Base-by-base conservation (phyloP, 1,284 basidiomycete species). In the Irpex rosettiformis region DNA sequence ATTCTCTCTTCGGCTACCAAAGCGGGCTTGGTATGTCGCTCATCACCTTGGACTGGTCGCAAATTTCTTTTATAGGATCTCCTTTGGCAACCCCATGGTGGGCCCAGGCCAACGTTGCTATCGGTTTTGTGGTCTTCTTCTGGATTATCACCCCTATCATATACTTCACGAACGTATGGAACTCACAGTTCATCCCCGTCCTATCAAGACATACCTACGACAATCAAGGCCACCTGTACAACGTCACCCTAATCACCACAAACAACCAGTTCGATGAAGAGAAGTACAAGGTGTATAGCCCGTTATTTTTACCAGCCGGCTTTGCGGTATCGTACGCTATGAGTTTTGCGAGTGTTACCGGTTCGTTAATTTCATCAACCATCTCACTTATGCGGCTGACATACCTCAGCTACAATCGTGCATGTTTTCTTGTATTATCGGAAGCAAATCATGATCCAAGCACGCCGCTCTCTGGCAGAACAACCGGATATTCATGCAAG, bases 401-500 rank as follows among this genome's bases (percentile, higher is more conserved):
- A n/a, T 3, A 3, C 30, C 24, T 22, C 55, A 42, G 60, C 74
- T 65, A 78, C 86, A 5, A 68, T 90, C 58, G 86, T 87, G 13
- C 92, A 96, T 70, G 88, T 90, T 0, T 77, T 83, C 61, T 77
- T 95, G n/a, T 89, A 89, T 72, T 89, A 91, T 78, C 88, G 92
- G 60, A 87, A 86, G 66, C 83, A 88, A 64, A 89, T 95, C 59
- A 85, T 84, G 79, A 73, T 77, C 5, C 83, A 85, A 62, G 79
- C 86, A 0, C 76, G 90, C 18, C 79, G 83, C 28, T 80, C 85
- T 11, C 77, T 88, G 66, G 70, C 80, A 47, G 91, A 93, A 66
- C 86, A 91, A 63, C 89, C 91, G 13, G 94, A 96, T 74, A 86
- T 96, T 57, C 93, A 96, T 71, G 84, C 84, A n/a, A 78, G 84